Evolutionary conservation across 2,329 filamentous ascomycete species (phyloP).

Genomic region (Podosphaera aphanis): DNA sequence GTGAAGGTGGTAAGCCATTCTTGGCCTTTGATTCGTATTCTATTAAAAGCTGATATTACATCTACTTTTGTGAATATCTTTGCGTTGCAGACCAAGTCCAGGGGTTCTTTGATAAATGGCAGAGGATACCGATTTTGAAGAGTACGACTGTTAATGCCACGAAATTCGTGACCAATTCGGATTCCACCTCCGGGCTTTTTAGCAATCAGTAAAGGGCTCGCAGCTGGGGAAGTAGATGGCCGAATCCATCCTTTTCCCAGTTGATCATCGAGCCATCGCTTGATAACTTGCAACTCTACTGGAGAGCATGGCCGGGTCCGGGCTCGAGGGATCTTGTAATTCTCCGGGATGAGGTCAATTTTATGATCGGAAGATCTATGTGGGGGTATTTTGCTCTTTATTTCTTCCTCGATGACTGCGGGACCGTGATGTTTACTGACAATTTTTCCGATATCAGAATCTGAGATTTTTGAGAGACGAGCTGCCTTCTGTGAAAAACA

Average conservation of each 20-base stretch:
- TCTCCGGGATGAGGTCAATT: too few species aligned
- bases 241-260: background rate
- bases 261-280: background rate
- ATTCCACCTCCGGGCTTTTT: background rate
- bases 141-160: background rate
- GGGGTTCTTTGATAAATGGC: background rate
- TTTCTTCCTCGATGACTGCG: too few species aligned
- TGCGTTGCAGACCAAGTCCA: background rate
- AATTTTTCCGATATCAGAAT: too few species aligned
- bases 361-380: too few species aligned
- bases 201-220: background rate
- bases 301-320: too few species aligned
- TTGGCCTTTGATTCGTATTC: conserved; percentile 4
- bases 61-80: conserved; percentile 3
- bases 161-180: background rate
- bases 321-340: too few species aligned
- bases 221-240: background rate
- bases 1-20: conserved; percentile 7
- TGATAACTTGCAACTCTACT: too few species aligned
- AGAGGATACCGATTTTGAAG: background rate
- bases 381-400: too few species aligned
- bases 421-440: too few species aligned
- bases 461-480: too few species aligned
- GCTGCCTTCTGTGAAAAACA: too few species aligned
- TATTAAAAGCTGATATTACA: conserved; percentile 3